Percentiles rank a stretch among this genome's conserved stretches.
phyloP scores from a whole-genome alignment of 305 asterid species.

The Solanum hybrid region DNA sequence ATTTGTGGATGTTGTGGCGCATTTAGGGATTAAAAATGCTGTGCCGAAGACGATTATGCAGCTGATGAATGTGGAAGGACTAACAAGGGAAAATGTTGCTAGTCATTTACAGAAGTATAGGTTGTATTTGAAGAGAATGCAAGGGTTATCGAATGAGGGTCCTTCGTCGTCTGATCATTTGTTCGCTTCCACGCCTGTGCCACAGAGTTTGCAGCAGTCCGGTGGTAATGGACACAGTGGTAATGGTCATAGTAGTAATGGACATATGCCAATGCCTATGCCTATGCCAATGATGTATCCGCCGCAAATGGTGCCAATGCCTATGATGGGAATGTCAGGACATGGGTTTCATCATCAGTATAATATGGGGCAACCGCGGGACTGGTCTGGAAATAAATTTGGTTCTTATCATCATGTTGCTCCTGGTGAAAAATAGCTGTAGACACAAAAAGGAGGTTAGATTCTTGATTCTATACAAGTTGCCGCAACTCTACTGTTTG shows the following conservation, averaged over 20 bases:
- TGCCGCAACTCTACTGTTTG: background rate
- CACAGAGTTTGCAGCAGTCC: constrained; percentile 8
- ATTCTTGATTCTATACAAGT: background rate
- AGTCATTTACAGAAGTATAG: constrained; percentile 43
- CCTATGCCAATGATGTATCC: constrained; percentile 23
- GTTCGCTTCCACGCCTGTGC: constrained; percentile 19
- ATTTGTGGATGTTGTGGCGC: constrained; percentile 33
- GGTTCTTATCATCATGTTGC: constrained; percentile 21
- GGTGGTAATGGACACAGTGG: constrained; percentile 1
- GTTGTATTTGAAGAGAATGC: constrained; percentile 34
- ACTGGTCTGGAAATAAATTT: constrained; percentile 22
- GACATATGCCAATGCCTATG: constrained; percentile 13
- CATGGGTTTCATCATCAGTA: constrained; percentile 24
- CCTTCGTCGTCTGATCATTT: constrained; percentile 23
- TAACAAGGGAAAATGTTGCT: constrained; percentile 36
- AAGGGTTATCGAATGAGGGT: constrained; percentile 22
- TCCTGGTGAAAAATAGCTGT: constrained; percentile 14
- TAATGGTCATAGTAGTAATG: background rate
- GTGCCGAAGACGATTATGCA: constrained; percentile 35
- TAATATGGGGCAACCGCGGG: constrained; percentile 22
- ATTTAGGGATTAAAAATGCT: constrained; percentile 28
- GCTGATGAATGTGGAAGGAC: constrained; percentile 38
- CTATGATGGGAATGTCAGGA: constrained; percentile 22
- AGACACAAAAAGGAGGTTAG: background rate
- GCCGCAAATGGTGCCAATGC: constrained; percentile 21